Percentiles rank a stretch among this genome's conserved stretches.
phyloP scores from a whole-genome alignment of 352 stramenopile species.

The Pythium utonaiense region DNA sequence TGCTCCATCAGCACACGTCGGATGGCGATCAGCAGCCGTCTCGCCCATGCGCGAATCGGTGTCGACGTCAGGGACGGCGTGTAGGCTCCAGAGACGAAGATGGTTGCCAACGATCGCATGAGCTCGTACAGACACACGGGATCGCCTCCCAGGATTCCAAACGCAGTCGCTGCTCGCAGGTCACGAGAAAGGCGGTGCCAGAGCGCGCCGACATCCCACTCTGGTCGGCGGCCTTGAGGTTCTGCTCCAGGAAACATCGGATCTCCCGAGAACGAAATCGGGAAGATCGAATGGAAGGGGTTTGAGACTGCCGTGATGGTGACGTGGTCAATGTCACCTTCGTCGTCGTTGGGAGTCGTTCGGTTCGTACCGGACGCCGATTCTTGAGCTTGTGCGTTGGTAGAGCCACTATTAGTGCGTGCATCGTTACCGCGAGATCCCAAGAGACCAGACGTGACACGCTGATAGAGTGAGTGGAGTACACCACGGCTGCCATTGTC shows the following conservation, averaged over 20 bases:
- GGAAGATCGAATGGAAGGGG: constrained; percentile 21
- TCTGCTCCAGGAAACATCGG: constrained; percentile 6
- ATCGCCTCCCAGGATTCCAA: constrained; percentile 25
- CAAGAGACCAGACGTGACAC: constrained; percentile 19
- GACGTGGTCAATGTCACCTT: constrained; percentile 5
- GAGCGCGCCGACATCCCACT: constrained; percentile 27
- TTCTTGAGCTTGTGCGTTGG: background rate
- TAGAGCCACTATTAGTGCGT: background rate
- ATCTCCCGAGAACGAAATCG: constrained; percentile 17
- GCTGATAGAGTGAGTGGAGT: constrained; percentile 23
- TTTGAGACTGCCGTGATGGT: constrained; percentile 11
- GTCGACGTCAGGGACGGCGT: constrained; percentile 25
- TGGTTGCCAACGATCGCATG: constrained; percentile 22
- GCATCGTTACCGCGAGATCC: constrained; percentile 13
- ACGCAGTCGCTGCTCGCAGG: constrained; percentile 15
- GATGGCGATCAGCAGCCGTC: constrained; percentile 21
- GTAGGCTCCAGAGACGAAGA: constrained; percentile 24
- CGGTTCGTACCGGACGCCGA: background rate
- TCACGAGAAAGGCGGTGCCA: constrained; percentile 19
- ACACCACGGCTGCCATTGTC: background rate
- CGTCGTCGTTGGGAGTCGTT: background rate
- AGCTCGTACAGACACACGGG: constrained; percentile 19
- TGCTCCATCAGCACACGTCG: constrained; percentile 16
- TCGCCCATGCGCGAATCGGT: constrained; percentile 25
- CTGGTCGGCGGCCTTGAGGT: background rate